Conservation (phyloP, 345 rosid genomes). For the Gossypium rotundifolium region DNA sequence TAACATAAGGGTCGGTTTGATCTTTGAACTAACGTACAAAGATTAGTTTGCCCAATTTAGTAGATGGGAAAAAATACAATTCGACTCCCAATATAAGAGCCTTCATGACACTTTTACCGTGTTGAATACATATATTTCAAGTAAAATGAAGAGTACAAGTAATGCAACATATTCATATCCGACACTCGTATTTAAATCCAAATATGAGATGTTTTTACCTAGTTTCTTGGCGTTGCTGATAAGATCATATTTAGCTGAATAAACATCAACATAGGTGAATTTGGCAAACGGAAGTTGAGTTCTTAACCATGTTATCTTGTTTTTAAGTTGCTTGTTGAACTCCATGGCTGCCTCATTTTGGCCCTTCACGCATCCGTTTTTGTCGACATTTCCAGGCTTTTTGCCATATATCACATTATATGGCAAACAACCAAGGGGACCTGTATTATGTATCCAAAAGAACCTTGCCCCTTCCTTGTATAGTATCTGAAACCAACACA, state of each 20-base stretch:
- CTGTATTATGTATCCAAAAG: neutral
- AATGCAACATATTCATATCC: neutral
- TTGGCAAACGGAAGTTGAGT: slow-evolving; percentile 37
- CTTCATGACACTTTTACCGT: no score
- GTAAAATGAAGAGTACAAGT: neutral
- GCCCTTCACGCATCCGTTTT: slow-evolving; percentile 50
- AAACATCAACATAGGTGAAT: slow-evolving; percentile 59
- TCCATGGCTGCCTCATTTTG: slow-evolving; percentile 54
- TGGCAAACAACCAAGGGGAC: neutral
- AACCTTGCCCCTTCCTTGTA: neutral
- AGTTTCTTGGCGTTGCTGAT: slow-evolving; percentile 39
- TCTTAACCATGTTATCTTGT: slow-evolving; percentile 31
- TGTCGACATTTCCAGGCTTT: slow-evolving; percentile 26
- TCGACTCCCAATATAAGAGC: no score
- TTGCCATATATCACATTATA: neutral
- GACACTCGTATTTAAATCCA: neutral
- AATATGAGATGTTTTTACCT: slow-evolving; percentile 28
- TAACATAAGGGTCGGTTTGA: no score
- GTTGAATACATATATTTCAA: no score
- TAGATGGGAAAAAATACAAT: no score
- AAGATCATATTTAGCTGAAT: slow-evolving; percentile 50
- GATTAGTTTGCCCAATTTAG: no score
- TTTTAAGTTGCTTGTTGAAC: slow-evolving; percentile 57
- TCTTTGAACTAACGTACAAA: no score
- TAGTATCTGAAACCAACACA: neutral